These are phyloP conservation scores for Peronospora farinosa DNA, from an alignment of 352 stramenopile species.

Conservation along the genomic window DNA sequence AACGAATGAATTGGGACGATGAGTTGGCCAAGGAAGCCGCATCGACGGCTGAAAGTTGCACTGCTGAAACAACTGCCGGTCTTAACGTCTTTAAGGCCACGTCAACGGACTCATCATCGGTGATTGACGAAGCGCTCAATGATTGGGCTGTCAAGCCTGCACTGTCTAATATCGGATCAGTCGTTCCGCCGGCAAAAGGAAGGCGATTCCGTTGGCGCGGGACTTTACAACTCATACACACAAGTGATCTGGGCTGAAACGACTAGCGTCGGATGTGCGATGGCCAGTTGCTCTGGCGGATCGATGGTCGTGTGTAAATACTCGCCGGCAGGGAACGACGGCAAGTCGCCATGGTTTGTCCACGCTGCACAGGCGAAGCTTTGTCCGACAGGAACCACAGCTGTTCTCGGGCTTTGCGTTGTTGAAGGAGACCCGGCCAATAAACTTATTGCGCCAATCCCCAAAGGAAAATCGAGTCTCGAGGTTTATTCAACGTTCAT, in stretches of 20 bases:
- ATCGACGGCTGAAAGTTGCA: constrained; percentile 32
- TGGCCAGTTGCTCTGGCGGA: constrained; percentile 35
- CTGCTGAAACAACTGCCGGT: constrained; percentile 30
- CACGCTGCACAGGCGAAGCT: constrained; percentile 37
- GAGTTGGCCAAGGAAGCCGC: constrained; percentile 40
- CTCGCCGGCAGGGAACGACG: constrained; percentile 50
- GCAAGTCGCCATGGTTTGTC: constrained; percentile 47
- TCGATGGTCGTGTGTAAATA: constrained; percentile 61
- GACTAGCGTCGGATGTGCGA: constrained; percentile 58
- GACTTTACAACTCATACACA: constrained; percentile 70
- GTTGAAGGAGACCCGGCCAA: constrained; percentile 45
- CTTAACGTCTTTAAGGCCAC: constrained; percentile 46
- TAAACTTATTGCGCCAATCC: constrained; percentile 54
- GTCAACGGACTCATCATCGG: constrained; percentile 22
- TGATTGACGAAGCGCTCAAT: constrained; percentile 52
- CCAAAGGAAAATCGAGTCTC: constrained; percentile 42
- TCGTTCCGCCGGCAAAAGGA: constrained; percentile 13
- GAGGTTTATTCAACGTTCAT: constrained; percentile 51
- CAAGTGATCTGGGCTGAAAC: constrained; percentile 64
- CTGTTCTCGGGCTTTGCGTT: constrained; percentile 40
- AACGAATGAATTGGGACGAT: constrained; percentile 56
- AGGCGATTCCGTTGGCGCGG: constrained; percentile 47
- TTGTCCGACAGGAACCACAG: constrained; percentile 44
- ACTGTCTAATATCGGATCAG: constrained; percentile 28
- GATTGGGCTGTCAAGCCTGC: constrained; percentile 43